Base-by-base conservation (phyloP, 2,329 filamentous ascomycete species). In the Neonectria neomacrospora region DNA sequence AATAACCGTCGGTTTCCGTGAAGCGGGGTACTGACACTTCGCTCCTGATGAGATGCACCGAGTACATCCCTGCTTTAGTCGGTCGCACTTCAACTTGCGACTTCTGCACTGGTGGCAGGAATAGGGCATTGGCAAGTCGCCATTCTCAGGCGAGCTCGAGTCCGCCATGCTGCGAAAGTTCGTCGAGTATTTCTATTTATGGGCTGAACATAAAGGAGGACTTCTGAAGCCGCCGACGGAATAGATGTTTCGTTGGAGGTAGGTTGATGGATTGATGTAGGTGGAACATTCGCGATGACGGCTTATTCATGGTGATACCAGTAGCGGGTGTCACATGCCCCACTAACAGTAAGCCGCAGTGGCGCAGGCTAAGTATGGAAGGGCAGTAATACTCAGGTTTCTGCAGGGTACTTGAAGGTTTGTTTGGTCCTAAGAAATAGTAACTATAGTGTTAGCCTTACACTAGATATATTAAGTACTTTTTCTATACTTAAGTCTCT, bases 1-100 rank as follows among this genome's bases (percentile, higher is more conserved):
- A 16, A 74, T 66, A 0, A 72, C 64, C 9, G 67, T 69, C 32
- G 65, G 52, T 55, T 74, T 73, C 34, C 74, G 65, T 1, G 67
- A 59, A 11, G 72, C 64, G 10, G 73, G 74, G 65, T 76, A 77
- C 12, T 68, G 62, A 18, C 75, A 77, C 11, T 61, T 64, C 1
- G 57, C 51, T 1, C 64, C 60, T 1, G 70, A 61, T 23, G 64
- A 66, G 9, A 57, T 47, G 56, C 75, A 77, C 1, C 74, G 73
- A 8, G 63, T 57, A 20, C 75, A 77, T 4, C 32, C 59, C 2
- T 73, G 73, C 32, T 53, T 65, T 1, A 60, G 41, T n/a, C 73
- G 72, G 44, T 77, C 74, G 61, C 74, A 77, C 53, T 70, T 74
- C 14, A 75, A 58, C 54, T 77, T 77, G 32, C 72, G 68, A 18